A percentile compares a stretch with the other conserved stretches of the same genome.
Conservation (phyloP, 371 early-diverging fungal genomes). For the Dichotomocladium elegans region DNA sequence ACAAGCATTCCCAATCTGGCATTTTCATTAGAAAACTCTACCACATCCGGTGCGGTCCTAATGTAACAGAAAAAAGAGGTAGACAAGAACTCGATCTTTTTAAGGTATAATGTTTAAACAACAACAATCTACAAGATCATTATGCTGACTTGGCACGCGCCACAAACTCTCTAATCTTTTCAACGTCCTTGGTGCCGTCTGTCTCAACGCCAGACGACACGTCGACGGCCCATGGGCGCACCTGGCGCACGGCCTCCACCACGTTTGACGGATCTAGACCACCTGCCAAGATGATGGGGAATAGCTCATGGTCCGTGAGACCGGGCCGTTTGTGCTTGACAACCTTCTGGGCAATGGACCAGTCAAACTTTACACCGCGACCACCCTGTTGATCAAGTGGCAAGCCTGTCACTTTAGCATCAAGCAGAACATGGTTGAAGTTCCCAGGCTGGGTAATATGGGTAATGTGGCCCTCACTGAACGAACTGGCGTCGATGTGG, state of each 20-base stretch:
- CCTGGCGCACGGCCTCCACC: conserved; percentile 58
- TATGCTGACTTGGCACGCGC: conserved; percentile 40
- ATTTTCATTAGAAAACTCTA: too few species aligned
- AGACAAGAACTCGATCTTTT: too few species aligned
- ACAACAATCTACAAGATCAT: too few species aligned
- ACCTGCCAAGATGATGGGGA: conserved; percentile 85
- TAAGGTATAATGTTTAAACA: too few species aligned
- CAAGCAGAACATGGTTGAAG: conserved; percentile 66
- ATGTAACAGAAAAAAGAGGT: too few species aligned
- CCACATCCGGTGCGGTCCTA: too few species aligned
- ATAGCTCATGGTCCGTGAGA: conserved; percentile 20
- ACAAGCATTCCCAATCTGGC: too few species aligned
- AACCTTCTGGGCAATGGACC: conserved; percentile 70
- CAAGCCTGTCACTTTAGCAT: conserved; percentile 57
- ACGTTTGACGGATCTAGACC: conserved; percentile 89
- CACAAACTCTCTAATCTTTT: conserved; percentile 67
- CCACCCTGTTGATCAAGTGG: conserved; percentile 65
- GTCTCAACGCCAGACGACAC: conserved; percentile 90
- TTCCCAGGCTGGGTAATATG: conserved; percentile 50
- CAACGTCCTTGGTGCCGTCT: conserved; percentile 64
- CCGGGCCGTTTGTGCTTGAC: conserved; percentile 32
- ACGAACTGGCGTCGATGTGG: conserved; percentile 63
- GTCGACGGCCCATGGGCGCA: conserved; percentile 87
- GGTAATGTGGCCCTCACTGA: conserved; percentile 32
- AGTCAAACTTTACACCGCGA: conserved; percentile 70